phyloP scores from a whole-genome alignment of 1,284 basidiomycete genomes.

The Taiwanofungus camphoratus region DNA sequence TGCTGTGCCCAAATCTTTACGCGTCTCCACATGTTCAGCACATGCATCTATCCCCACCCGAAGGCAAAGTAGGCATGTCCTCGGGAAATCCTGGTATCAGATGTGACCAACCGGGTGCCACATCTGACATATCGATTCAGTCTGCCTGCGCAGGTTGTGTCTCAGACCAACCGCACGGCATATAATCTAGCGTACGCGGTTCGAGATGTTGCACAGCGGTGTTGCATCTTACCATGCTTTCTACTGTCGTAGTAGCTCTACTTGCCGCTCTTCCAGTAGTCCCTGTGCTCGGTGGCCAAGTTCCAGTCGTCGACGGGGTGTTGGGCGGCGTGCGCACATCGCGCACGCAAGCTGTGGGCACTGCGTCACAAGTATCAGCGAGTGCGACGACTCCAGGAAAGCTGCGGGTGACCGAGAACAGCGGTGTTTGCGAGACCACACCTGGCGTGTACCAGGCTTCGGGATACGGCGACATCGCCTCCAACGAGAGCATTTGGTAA shows the following conservation, averaged over 20 bases:
- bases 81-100: too few relatives aligned
- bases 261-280: slow-evolving; percentile 4
- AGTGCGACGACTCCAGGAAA: slow-evolving; percentile 40
- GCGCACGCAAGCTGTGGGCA: slow-evolving; percentile 1
- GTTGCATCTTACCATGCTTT: slow-evolving; percentile 7
- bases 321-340: slow-evolving; percentile 35
- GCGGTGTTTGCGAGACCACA: slow-evolving; percentile 53
- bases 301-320: slow-evolving; percentile 42
- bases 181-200: not conserved
- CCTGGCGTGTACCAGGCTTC: slow-evolving; percentile 52
- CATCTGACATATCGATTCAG: too few relatives aligned
- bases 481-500: slow-evolving; percentile 51
- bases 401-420: slow-evolving; percentile 48
- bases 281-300: slow-evolving; percentile 27
- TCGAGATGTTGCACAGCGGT: not conserved
- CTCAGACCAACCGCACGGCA: not conserved
- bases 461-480: slow-evolving; percentile 52
- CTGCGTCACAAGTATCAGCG: slow-evolving; percentile 11
- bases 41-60: too few relatives aligned
- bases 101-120: too few relatives aligned
- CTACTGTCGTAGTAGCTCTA: not conserved
- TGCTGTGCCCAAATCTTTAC: too few relatives aligned
- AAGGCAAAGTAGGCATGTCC: too few relatives aligned
- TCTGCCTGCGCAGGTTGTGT: not conserved
- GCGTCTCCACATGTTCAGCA: too few relatives aligned